phyloP scores from a whole-genome alignment of 768 basidiomycete species.

The Crepidotus variabilis region DNA sequence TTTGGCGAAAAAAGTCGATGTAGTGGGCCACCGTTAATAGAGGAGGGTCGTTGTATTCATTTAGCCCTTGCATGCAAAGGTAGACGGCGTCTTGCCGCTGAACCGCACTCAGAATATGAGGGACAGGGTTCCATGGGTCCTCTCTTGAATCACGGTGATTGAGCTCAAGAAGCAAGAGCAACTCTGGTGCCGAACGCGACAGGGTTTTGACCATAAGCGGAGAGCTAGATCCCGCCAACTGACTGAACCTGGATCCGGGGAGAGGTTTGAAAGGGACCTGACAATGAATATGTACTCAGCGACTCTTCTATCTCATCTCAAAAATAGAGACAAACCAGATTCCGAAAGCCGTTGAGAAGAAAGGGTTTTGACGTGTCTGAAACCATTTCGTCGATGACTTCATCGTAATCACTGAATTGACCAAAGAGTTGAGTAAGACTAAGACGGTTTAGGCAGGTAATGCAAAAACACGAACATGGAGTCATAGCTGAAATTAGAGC shows the following conservation, averaged over 20 bases:
- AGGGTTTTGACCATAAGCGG: conserved; percentile 39
- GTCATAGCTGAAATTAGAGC: conserved; percentile 11
- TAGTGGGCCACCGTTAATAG: conserved; percentile 43
- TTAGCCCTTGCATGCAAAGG: conserved; percentile 42
- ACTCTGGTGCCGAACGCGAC: conserved; percentile 30
- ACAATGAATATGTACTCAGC: conserved; percentile 17
- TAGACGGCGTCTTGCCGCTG: conserved; percentile 38
- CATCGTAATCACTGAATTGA: conserved; percentile 16
- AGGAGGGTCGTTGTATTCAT: conserved; percentile 41
- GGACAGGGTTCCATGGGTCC: conserved; percentile 55
- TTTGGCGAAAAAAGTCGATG: conserved; percentile 48
- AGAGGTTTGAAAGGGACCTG: conserved; percentile 21
- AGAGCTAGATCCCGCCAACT: conserved; percentile 9
- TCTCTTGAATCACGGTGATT: conserved; percentile 39
- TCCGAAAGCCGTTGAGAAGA: conserved; percentile 10
- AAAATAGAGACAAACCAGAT: conserved; percentile 13
- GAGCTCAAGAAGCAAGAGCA: conserved; percentile 37
- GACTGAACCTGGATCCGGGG: conserved; percentile 7
- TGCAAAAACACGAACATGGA: conserved; percentile 5
- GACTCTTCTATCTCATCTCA: conserved; percentile 4
- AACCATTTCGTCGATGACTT: conserved; percentile 19
- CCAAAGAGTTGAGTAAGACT: not conserved
- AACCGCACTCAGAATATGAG: conserved; percentile 40
- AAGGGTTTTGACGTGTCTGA: conserved; percentile 18
- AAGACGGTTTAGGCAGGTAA: not conserved